These are phyloP conservation scores for Gaeumannomyces tritici DNA, from an alignment of 2,329 filamentous ascomycete species.

Conservation along the genomic window DNA sequence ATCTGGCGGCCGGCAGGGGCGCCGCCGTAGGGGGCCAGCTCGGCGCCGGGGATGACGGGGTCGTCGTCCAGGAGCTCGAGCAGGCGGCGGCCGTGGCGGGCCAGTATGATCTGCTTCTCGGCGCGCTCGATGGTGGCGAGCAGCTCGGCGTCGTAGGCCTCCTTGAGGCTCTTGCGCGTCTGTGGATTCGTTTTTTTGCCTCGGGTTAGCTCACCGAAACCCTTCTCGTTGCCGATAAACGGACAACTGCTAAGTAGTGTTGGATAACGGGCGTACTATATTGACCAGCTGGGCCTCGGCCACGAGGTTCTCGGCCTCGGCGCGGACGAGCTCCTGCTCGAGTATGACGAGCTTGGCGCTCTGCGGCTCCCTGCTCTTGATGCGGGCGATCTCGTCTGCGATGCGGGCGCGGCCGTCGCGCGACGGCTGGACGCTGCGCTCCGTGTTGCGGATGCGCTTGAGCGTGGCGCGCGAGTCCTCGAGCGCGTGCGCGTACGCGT, in stretches of 20 bases:
- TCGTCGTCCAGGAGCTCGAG: conserved; percentile 81
- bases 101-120: conserved; percentile 93
- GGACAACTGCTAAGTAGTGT: neutral
- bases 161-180: conserved; percentile 94
- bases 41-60: conserved; percentile 79
- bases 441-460: conserved; percentile 92
- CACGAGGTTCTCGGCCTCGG: conserved; percentile 91
- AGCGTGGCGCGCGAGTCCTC: conserved; percentile 76
- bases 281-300: conserved; percentile 96
- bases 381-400: conserved; percentile 79
- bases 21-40: conserved; percentile 57
- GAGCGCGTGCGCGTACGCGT: conserved; percentile 72
- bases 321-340: conserved; percentile 92
- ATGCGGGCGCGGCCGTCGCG: conserved; percentile 83
- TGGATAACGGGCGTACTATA: conserved; percentile 46
- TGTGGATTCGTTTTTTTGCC: conserved; percentile 22
- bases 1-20: conserved; percentile 66
- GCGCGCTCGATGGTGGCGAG: conserved; percentile 88
- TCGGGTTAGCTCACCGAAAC: neutral
- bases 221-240: no score
- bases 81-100: conserved; percentile 79
- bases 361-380: conserved; percentile 87
- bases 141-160: conserved; percentile 84
- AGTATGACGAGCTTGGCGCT: conserved; percentile 72
- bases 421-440: conserved; percentile 88